Conservation (phyloP, 1,284 basidiomycete species). For the Pseudomicrostroma phylloplanum region DNA sequence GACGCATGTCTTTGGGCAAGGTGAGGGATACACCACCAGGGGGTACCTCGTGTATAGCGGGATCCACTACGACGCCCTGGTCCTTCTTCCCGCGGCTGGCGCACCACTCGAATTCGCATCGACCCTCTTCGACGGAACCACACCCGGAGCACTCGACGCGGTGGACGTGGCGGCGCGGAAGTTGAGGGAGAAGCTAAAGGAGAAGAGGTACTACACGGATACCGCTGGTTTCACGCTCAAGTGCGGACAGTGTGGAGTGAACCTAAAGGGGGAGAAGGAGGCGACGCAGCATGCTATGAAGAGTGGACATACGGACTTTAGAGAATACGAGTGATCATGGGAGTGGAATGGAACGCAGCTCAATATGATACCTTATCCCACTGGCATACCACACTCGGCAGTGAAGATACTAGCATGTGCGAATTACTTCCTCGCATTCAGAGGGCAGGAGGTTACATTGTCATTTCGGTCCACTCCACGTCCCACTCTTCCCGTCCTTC, state of each 20-base stretch:
- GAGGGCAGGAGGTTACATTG: too few species aligned
- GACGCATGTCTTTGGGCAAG: conserved; percentile 31
- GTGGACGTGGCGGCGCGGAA: conserved; percentile 20
- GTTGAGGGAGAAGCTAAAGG: conserved; percentile 21
- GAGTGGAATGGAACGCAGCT: too few species aligned
- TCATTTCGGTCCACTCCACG: too few species aligned
- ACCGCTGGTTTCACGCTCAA: conserved; percentile 28
- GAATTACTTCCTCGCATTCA: too few species aligned
- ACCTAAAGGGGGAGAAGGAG: conserved; percentile 28
- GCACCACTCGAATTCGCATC: conserved; percentile 16
- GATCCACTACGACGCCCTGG: conserved; percentile 39
- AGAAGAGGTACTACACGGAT: conserved; percentile 31
- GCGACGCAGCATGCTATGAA: conserved; percentile 29
- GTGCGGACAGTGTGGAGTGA: conserved; percentile 24
- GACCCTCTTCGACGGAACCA: conserved; percentile 16
- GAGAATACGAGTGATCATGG: conserved; percentile 13
- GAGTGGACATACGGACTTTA: conserved; percentile 36
- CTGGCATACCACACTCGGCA: too few species aligned
- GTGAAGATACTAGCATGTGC: too few species aligned
- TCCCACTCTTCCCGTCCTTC: too few species aligned
- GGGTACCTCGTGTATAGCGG: conserved; percentile 29
- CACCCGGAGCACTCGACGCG: conserved; percentile 12
- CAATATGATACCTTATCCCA: too few species aligned
- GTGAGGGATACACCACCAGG: conserved; percentile 12
- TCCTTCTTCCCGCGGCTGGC: conserved; percentile 14